These are phyloP conservation scores for Colletotrichum acutatum DNA, from an alignment of 2,329 filamentous ascomycete species.

Conservation along the genomic window DNA sequence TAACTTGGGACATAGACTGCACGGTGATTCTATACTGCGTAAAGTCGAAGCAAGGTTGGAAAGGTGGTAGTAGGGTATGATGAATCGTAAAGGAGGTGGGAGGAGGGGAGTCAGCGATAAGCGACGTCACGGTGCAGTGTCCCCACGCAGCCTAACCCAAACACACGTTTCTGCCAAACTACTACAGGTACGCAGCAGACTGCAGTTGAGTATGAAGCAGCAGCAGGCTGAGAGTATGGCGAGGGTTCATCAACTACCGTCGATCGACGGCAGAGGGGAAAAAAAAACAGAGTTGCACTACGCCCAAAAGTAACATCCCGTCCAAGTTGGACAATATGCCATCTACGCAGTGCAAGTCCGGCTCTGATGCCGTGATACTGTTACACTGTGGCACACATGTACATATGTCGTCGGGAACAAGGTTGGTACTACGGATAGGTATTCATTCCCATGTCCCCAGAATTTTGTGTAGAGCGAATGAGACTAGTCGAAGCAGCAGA, in stretches of 20 bases:
- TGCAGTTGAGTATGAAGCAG: background rate
- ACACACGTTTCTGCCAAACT: background rate
- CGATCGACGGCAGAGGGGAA: background rate
- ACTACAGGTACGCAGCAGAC: no score
- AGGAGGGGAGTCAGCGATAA: slow-evolving; percentile 10
- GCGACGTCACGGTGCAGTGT: slow-evolving; percentile 34
- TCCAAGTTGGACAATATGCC: background rate
- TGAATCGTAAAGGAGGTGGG: background rate
- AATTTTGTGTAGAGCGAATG: background rate
- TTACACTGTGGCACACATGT: background rate
- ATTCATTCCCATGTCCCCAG: no score
- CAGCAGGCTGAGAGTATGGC: background rate
- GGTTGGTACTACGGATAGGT: background rate
- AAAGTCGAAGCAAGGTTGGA: background rate
- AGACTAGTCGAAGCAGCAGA: background rate
- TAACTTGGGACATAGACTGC: background rate
- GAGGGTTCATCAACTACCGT: background rate
- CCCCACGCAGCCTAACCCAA: background rate
- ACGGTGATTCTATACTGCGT: background rate
- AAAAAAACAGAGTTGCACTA: background rate
- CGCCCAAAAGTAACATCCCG: background rate
- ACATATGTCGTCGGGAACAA: background rate
- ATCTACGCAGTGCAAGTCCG: background rate
- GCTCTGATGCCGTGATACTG: background rate
- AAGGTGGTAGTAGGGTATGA: background rate